A percentile compares a stretch with the other conserved stretches of the same genome.
Conservation (phyloP, 768 basidiomycete genomes). For the Mycena kentingensis region DNA sequence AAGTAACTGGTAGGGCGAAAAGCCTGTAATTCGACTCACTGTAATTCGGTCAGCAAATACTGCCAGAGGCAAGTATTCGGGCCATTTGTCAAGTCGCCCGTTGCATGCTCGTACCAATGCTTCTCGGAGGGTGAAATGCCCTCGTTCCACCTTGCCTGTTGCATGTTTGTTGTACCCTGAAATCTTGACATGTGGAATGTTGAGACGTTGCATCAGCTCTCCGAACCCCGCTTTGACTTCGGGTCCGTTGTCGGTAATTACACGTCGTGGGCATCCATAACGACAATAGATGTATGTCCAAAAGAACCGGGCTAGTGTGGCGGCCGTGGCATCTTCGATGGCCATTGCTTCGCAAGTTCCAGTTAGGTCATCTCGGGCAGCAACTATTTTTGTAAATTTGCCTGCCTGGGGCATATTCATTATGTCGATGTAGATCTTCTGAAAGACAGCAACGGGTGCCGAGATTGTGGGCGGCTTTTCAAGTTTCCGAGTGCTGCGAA, state of each 20-base stretch:
- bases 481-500: conserved; percentile 7
- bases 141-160: neutral
- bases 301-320: conserved; percentile 25
- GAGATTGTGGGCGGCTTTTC: conserved; percentile 14
- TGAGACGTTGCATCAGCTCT: neutral
- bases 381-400: conserved; percentile 8
- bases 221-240: conserved; percentile 20
- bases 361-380: conserved; percentile 26
- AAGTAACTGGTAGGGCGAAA: conserved; percentile 25
- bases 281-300: conserved; percentile 35
- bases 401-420: conserved; percentile 25
- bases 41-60: conserved; percentile 25
- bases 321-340: conserved; percentile 4
- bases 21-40: conserved; percentile 17
- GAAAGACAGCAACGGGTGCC: conserved; percentile 6
- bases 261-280: conserved; percentile 26
- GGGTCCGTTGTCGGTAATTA: conserved; percentile 30
- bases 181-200: conserved; percentile 18
- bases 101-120: neutral
- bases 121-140: neutral
- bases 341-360: conserved; percentile 24
- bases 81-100: neutral
- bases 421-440: conserved; percentile 21
- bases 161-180: no score
- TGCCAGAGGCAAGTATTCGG: neutral